Conservation (phyloP, 1,284 basidiomycete genomes). For the Singerocomus inundabilis region DNA sequence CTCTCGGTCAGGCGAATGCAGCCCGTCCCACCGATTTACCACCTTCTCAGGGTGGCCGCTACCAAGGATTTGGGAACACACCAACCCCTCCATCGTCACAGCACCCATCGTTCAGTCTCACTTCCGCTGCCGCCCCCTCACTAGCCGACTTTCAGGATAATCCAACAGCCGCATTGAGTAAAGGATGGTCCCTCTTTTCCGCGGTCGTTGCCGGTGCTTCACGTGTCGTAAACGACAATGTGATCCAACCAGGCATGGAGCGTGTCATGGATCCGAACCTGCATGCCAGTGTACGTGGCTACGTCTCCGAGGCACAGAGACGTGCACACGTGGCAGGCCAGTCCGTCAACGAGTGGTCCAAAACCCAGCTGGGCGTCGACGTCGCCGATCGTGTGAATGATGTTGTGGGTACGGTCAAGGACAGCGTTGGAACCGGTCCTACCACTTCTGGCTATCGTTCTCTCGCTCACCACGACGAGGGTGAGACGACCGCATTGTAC, state of each 20-base stretch:
- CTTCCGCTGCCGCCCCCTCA: constrained; percentile 69
- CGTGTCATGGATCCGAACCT: constrained; percentile 73
- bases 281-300: constrained; percentile 68
- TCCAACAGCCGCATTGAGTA: constrained; percentile 72
- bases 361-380: constrained; percentile 73
- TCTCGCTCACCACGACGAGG: constrained; percentile 45
- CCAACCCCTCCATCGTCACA: constrained; percentile 49
- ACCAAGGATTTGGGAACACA: constrained; percentile 81
- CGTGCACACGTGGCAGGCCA: constrained; percentile 56
- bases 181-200: constrained; percentile 84
- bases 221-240: constrained; percentile 71
- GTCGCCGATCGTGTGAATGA: constrained; percentile 69
- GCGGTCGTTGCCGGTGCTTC: constrained; percentile 72
- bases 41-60: constrained; percentile 83
- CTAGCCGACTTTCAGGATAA: constrained; percentile 77
- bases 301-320: constrained; percentile 66
- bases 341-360: constrained; percentile 71
- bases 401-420: constrained; percentile 56
- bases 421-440: constrained; percentile 45
- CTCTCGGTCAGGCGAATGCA: constrained; percentile 72
- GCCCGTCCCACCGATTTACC: constrained; percentile 67
- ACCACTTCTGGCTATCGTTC: constrained; percentile 54
- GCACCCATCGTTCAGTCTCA: constrained; percentile 61
- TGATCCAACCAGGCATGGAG: constrained; percentile 81
- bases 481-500: constrained; percentile 57